phyloP scores from a whole-genome alignment of 805 yeast species.

The Nakazawaea pomicola region DNA sequence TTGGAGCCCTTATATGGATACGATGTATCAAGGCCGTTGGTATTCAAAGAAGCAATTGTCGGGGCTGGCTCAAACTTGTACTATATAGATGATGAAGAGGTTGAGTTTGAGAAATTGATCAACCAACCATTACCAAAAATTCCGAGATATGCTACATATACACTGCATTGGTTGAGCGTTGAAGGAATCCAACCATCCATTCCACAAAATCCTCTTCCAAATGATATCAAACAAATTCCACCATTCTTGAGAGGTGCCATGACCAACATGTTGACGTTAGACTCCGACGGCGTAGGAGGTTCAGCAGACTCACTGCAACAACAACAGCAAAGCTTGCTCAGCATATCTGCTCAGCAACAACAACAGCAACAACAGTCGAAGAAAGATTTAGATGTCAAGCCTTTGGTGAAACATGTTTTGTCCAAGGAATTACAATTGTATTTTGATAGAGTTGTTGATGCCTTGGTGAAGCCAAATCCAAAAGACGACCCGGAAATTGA shows the following conservation, averaged over 20 bases:
- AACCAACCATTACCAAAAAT: slow-evolving; percentile 94
- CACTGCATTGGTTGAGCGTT: slow-evolving; percentile 96
- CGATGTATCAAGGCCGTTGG: slow-evolving; percentile 62
- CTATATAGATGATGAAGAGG: slow-evolving; percentile 86
- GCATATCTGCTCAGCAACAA: neutral
- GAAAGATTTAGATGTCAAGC: slow-evolving; percentile 65
- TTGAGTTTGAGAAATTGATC: slow-evolving; percentile 88
- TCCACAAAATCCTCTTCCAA: slow-evolving; percentile 87
- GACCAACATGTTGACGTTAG: slow-evolving; percentile 51
- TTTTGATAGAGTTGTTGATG: slow-evolving; percentile 84
- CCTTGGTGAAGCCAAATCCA: slow-evolving; percentile 55
- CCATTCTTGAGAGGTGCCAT: slow-evolving; percentile 83
- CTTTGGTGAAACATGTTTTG: slow-evolving; percentile 89
- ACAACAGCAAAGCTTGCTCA: slow-evolving; percentile 8
- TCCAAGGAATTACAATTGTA: slow-evolving; percentile 92
- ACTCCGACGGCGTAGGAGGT: slow-evolving; percentile 41
- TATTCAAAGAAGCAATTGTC: slow-evolving; percentile 82
- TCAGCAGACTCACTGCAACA: slow-evolving; percentile 20
- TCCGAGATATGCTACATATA: slow-evolving; percentile 86
- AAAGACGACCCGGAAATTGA: slow-evolving; percentile 40
- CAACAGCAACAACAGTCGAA: slow-evolving; percentile 19
- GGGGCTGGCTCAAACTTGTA: slow-evolving; percentile 92
- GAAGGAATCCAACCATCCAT: slow-evolving; percentile 98
- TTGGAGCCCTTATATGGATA: slow-evolving; percentile 94
- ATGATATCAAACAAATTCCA: slow-evolving; percentile 73